Evolutionary conservation across 192 early-diverging fungal genomes (phyloP), one percentile per base, ranked within the genome.

Genomic region (Dimargaris cristalligena): DNA sequence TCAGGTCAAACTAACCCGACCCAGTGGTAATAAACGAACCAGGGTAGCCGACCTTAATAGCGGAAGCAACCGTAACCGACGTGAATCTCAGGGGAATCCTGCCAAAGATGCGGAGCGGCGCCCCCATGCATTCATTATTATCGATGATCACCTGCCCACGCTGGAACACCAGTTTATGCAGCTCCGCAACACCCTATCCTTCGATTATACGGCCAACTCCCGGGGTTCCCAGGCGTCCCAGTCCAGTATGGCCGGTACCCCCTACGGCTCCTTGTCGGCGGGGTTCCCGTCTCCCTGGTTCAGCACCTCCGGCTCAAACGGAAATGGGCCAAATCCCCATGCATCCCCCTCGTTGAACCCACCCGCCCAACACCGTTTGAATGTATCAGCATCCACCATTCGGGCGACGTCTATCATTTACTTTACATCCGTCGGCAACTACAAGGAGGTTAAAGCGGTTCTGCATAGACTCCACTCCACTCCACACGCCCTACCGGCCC

Each of bases 391-490:
- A 34, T 33, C 28, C 20, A 29, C 54, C 8, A 34, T 56, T 3
- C 54, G 54, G 29, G 54, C 54, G 9, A 56, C 54, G 10, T 28
- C 54, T 1, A 20, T 56, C 11, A 34, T 56, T 20, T 56, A 34
- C 23, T 56, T 56, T 23, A 56, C 54, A 23, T 56, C 54, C 0
- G 20, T 56, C 29, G 32, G 32, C 13, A 20, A 56, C 31, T 56
- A 56, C 18, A 31, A 56, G 31, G 1, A 34, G 23, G 29, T 33
- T 2, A 56, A 56, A 16, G 10, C 31, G 32, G 2, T 34, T 11
- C 54, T 56, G 16, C 54, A 34, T 33, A 14, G 34, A 34, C 23
- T 56, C 16, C 9, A 34, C 1, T 16, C 10, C 14, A 29, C 20
- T 9, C 54, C 30, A 4, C 54, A 56, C 32, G 18, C 31, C 1